phyloP scores from a whole-genome alignment of 2,329 filamentous ascomycete genomes.

The Acrocalymma vagum region DNA sequence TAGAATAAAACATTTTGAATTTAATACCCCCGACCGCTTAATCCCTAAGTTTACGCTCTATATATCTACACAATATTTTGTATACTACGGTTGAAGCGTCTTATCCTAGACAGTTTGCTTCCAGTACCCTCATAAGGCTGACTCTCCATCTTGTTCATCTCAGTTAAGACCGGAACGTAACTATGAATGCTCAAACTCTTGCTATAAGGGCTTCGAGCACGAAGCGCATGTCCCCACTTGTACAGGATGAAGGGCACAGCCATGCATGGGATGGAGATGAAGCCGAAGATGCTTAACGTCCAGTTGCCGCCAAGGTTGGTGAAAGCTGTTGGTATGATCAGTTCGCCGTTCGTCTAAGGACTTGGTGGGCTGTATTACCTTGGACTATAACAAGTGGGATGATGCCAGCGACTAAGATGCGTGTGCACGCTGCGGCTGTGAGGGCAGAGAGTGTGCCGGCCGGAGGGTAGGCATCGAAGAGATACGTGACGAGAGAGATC shows the following conservation, averaged over 20 bases:
- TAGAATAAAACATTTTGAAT: too few relatives aligned
- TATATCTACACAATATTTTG: too few relatives aligned
- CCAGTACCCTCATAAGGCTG: background rate
- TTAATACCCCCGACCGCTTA: too few relatives aligned
- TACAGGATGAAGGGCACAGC: slow-evolving; percentile 27
- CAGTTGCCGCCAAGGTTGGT: slow-evolving; percentile 32
- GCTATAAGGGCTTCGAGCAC: slow-evolving; percentile 16
- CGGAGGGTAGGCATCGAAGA: slow-evolving; percentile 49
- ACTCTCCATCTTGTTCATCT: slow-evolving; percentile 7
- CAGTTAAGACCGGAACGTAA: slow-evolving; percentile 10
- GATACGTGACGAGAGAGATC: slow-evolving; percentile 45
- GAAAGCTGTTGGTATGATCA: slow-evolving; percentile 18
- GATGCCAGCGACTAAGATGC: slow-evolving; percentile 38
- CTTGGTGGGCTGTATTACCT: slow-evolving; percentile 17
- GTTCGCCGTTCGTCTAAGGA: slow-evolving; percentile 1
- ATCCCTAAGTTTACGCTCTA: too few relatives aligned
- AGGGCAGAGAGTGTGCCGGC: slow-evolving; percentile 45
- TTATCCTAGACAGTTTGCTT: too few relatives aligned
- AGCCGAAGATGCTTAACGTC: slow-evolving; percentile 35
- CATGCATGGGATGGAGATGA: slow-evolving; percentile 26
- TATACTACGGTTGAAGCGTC: too few relatives aligned
- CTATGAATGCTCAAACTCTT: slow-evolving; percentile 17
- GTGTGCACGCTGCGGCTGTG: slow-evolving; percentile 38
- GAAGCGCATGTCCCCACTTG: slow-evolving; percentile 28
- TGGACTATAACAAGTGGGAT: slow-evolving; percentile 44